phyloP scores from a whole-genome alignment of 768 basidiomycete genomes.

The Arthromyces matolae region DNA sequence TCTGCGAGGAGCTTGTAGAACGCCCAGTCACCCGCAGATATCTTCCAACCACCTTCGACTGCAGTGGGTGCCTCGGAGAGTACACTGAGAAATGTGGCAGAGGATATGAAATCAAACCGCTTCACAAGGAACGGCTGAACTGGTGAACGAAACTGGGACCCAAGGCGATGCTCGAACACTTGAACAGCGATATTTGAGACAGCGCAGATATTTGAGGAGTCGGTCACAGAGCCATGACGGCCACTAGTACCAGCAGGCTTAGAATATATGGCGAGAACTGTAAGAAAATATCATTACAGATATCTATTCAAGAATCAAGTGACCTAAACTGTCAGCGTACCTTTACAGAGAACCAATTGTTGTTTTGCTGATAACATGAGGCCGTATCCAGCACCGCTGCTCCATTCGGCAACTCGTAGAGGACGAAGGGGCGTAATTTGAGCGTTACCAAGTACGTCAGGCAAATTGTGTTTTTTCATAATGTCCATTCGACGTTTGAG shows the following conservation, averaged over 20 bases:
- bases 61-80: not conserved
- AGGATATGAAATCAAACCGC: not conserved
- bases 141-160: not conserved
- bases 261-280: not conserved
- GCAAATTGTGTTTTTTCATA: no score
- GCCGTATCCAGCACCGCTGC: no score
- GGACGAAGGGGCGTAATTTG: no score
- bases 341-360: no score
- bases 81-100: slow-evolving; percentile 1
- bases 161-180: slow-evolving; percentile 1
- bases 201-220: slow-evolving; percentile 1
- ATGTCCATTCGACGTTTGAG: no score
- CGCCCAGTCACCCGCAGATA: not conserved
- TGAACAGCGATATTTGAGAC: slow-evolving; percentile 2
- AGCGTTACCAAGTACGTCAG: no score
- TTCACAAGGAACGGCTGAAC: slow-evolving; percentile 1
- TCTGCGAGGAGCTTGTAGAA: slow-evolving; percentile 1
- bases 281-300: not conserved
- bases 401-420: no score
- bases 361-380: no score
- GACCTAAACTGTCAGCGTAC: no score
- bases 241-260: not conserved
- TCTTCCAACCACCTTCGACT: no score
- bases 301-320: no score
- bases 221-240: not conserved